These are phyloP conservation scores for Cenchrus fungigraminus DNA, from an alignment of 176 grass and related monocot species.

Conservation along the genomic window DNA sequence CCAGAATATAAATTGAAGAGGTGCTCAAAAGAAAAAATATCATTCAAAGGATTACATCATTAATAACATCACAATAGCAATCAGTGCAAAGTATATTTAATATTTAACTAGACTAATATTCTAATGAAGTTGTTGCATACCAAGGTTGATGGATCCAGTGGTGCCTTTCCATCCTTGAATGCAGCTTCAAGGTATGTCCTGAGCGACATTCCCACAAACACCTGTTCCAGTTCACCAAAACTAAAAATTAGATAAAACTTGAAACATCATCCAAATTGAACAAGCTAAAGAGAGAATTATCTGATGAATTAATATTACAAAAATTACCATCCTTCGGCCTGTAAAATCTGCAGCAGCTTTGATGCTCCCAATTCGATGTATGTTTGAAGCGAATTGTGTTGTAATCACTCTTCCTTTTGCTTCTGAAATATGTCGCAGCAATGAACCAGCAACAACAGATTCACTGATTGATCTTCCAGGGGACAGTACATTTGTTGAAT, in stretches of 20 bases:
- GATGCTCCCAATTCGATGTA: slow-evolving; percentile 97
- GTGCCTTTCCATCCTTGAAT: slow-evolving; percentile 99
- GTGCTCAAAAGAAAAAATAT: slow-evolving; percentile 8
- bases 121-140: slow-evolving; percentile 55
- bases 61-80: slow-evolving; percentile 2
- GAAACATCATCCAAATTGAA: slow-evolving; percentile 37
- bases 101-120: background rate
- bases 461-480: slow-evolving; percentile 97
- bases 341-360: slow-evolving; percentile 98
- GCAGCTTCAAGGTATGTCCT: slow-evolving; percentile 98
- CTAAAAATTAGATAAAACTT: slow-evolving; percentile 34
- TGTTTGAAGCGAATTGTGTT: slow-evolving; percentile 98
- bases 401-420: slow-evolving; percentile 98
- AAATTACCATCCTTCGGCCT: slow-evolving; percentile 83
- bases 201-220: slow-evolving; percentile 97
- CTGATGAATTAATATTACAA: slow-evolving; percentile 28
- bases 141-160: slow-evolving; percentile 99
- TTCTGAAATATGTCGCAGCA: slow-evolving; percentile 83
- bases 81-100: slow-evolving; percentile 7
- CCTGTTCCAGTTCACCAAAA: slow-evolving; percentile 67
- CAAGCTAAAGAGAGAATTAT: background rate
- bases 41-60: slow-evolving; percentile 20
- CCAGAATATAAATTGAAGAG: slow-evolving; percentile 36
- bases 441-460: slow-evolving; percentile 84
- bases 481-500: slow-evolving; percentile 97